Evolutionary conservation across 345 rosid species (phyloP).

Genomic region (Brassica incana): DNA sequence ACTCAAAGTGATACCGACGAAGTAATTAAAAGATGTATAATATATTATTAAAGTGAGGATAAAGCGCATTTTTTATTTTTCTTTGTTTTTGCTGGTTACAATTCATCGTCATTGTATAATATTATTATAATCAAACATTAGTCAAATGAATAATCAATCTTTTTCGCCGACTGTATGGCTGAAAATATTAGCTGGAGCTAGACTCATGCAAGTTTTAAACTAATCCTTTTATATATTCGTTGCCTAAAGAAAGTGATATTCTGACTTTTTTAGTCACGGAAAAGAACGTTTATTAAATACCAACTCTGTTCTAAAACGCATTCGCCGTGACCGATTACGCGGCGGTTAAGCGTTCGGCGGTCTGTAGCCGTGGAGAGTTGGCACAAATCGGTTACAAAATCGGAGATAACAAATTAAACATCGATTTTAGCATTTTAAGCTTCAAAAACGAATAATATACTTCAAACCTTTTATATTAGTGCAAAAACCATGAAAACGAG

Average conservation of each 20-base stretch:
- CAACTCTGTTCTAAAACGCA: too few species aligned
- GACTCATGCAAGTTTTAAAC: slow-evolving; percentile 30
- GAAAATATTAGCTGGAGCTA: slow-evolving; percentile 48
- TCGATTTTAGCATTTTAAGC: too few species aligned
- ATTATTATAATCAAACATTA: slow-evolving; percentile 10
- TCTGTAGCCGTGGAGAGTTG: too few species aligned
- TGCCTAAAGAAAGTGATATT: slow-evolving; percentile 44
- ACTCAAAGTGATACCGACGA: too few species aligned
- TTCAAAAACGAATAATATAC: too few species aligned
- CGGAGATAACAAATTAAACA: too few species aligned
- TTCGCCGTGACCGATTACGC: too few species aligned
- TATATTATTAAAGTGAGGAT: not conserved
- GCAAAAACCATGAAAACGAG: too few species aligned
- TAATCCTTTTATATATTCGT: slow-evolving; percentile 1
- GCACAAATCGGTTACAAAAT: too few species aligned
- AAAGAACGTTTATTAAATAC: slow-evolving; percentile 35
- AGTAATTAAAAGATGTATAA: not conserved
- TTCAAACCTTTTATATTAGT: too few species aligned
- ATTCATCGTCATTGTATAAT: not conserved
- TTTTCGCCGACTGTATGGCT: slow-evolving; percentile 36
- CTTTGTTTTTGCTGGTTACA: not conserved
- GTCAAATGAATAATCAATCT: slow-evolving; percentile 28
- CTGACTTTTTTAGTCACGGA: slow-evolving; percentile 33
- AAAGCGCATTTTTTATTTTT: slow-evolving; percentile 15
- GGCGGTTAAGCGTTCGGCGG: too few species aligned